These are phyloP conservation scores for Chimonanthus praecox DNA, from an alignment of 164 flowering plant species.

Conservation along the genomic window DNA sequence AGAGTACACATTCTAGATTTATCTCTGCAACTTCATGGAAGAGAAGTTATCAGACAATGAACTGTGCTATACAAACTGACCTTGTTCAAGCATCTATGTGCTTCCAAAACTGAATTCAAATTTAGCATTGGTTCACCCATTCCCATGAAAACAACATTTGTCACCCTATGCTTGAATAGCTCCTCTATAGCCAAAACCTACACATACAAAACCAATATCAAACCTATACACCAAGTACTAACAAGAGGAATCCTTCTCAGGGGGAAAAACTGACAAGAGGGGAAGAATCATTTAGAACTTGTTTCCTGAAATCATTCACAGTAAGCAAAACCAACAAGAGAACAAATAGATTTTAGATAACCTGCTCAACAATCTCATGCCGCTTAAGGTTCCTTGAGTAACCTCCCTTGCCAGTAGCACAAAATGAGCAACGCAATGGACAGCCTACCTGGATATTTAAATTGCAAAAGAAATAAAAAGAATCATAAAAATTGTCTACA, in stretches of 20 bases:
- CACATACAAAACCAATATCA: background rate
- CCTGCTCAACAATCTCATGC: conserved; percentile 99
- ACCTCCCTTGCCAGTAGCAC: conserved; percentile 99
- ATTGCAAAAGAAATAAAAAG: conserved; percentile 1
- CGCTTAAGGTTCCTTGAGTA: conserved; percentile 83
- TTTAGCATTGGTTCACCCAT: conserved; percentile 99
- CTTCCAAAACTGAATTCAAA: conserved; percentile 82
- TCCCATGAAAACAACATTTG: conserved; percentile 99
- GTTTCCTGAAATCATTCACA: background rate
- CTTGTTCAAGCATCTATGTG: conserved; percentile 87
- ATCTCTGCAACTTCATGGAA: background rate
- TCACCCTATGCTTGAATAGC: conserved; percentile 73
- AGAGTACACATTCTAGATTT: too few species aligned
- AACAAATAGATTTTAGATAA: conserved; percentile 13
- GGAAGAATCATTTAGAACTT: background rate
- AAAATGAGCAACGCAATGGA: conserved; percentile 89
- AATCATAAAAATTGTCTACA: background rate
- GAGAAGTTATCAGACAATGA: conserved; percentile 4
- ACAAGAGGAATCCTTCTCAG: background rate
- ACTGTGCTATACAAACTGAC: conserved; percentile 19
- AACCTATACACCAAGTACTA: background rate
- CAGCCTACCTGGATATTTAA: conserved; percentile 75
- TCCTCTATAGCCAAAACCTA: conserved; percentile 95
- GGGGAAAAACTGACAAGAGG: background rate
- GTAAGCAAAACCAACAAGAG: background rate